These are phyloP conservation scores for Dactylellina drechsleri DNA, from an alignment of 2,329 filamentous ascomycete species.

Conservation along the genomic window DNA sequence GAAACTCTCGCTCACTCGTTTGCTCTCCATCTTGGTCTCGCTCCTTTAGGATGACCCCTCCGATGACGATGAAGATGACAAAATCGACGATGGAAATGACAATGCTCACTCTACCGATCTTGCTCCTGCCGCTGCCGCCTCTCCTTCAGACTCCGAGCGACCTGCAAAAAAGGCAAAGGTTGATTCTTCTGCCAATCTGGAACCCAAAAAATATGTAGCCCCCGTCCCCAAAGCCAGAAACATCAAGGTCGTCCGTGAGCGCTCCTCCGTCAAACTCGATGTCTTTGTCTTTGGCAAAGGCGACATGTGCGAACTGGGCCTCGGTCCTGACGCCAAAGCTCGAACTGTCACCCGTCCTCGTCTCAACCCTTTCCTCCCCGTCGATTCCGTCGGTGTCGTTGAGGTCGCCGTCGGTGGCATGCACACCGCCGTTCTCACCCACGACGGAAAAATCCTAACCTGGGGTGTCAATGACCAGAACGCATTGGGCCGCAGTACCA, in stretches of 20 bases:
- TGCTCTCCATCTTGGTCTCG: neutral
- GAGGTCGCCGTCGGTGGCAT: slow-evolving; percentile 82
- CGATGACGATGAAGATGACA: neutral
- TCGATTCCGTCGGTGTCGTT: slow-evolving; percentile 73
- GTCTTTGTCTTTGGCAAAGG: slow-evolving; percentile 85
- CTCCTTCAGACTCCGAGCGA: slow-evolving; percentile 59
- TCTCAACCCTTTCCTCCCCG: slow-evolving; percentile 71
- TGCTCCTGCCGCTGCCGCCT: neutral
- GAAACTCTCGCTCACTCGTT: neutral
- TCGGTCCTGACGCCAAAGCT: slow-evolving; percentile 70
- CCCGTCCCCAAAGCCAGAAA: slow-evolving; percentile 59
- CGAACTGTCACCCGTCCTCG: slow-evolving; percentile 77
- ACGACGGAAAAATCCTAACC: slow-evolving; percentile 82
- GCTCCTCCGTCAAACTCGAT: slow-evolving; percentile 70
- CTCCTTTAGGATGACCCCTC: slow-evolving; percentile 1
- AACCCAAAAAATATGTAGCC: slow-evolving; percentile 56
- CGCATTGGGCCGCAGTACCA: slow-evolving; percentile 79
- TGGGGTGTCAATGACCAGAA: slow-evolving; percentile 91
- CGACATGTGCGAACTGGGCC: slow-evolving; percentile 81
- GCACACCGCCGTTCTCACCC: slow-evolving; percentile 80
- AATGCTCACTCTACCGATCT: neutral
- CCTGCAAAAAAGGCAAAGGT: slow-evolving; percentile 57
- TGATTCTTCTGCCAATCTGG: slow-evolving; percentile 25
- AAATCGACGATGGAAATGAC: slow-evolving; percentile 3
- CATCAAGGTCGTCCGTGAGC: slow-evolving; percentile 57